phyloP scores from a whole-genome alignment of 192 early-diverging fungal species.

The Gonapodya sp. region DNA sequence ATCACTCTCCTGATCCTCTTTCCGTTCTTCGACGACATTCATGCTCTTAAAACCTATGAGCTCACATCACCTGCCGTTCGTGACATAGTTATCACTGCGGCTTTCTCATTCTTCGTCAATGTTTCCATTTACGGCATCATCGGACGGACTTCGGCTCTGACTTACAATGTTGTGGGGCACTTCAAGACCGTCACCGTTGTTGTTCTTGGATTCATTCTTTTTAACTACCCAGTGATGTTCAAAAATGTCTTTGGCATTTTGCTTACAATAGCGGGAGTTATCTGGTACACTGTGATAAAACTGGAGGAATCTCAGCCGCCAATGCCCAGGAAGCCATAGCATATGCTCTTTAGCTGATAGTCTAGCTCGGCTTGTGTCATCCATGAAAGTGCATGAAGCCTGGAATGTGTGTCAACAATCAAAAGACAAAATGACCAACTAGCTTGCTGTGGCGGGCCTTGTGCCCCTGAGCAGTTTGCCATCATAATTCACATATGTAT shows the following conservation, averaged over 20 bases:
- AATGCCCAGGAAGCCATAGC: background rate
- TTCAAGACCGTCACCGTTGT: background rate
- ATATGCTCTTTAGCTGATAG: no score
- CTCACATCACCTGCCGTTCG: background rate
- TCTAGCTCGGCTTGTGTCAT: no score
- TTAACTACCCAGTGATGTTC: background rate
- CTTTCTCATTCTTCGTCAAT: constrained; percentile 14
- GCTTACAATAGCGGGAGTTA: constrained; percentile 4
- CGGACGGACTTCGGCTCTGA: constrained; percentile 10
- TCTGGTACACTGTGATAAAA: constrained; percentile 15
- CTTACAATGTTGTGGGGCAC: constrained; percentile 14
- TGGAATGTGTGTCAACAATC: no score
- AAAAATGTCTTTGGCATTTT: constrained; percentile 13
- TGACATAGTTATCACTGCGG: background rate
- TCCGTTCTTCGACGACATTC: constrained; percentile 15
- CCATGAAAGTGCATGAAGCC: no score
- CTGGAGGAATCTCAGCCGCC: background rate
- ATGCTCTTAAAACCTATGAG: background rate
- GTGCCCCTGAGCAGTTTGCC: no score
- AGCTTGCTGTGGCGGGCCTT: no score
- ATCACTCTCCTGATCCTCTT: constrained; percentile 3
- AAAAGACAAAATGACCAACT: no score
- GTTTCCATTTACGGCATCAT: constrained; percentile 12
- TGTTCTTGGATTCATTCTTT: constrained; percentile 12
- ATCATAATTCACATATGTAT: no score